phyloP scores from a whole-genome alignment of 75 land plant species.

The Picea glauca region DNA sequence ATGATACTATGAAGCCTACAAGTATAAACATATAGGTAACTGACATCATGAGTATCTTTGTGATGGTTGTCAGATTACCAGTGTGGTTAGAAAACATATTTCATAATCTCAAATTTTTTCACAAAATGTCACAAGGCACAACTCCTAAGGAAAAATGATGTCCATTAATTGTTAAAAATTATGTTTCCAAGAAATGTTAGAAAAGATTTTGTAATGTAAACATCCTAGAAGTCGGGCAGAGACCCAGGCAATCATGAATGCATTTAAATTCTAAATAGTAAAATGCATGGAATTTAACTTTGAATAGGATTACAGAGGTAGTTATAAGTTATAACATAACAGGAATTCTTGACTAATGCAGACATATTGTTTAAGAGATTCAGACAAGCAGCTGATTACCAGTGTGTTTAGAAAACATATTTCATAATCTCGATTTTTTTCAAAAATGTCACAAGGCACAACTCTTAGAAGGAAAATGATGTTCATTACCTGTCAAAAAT shows the following conservation, averaged over 20 bases:
- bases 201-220: not conserved
- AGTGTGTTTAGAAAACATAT: not conserved
- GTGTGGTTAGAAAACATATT: not conserved
- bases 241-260: not conserved
- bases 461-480: not conserved
- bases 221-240: not conserved
- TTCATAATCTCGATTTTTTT: not conserved
- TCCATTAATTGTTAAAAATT: not conserved
- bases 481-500: not conserved
- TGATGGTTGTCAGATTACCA: not conserved
- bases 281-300: not conserved
- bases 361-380: no score
- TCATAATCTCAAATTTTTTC: not conserved
- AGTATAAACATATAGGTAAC: not conserved
- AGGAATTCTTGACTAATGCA: no score
- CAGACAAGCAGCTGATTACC: no score
- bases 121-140: not conserved
- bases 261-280: not conserved
- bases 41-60: not conserved
- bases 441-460: not conserved
- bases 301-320: no score
- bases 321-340: no score
- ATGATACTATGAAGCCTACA: not conserved
- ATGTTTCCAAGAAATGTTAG: not conserved
- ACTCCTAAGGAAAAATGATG: not conserved